Conservation (phyloP, 2,329 filamentous ascomycete species). For the Eutypella sp. region DNA sequence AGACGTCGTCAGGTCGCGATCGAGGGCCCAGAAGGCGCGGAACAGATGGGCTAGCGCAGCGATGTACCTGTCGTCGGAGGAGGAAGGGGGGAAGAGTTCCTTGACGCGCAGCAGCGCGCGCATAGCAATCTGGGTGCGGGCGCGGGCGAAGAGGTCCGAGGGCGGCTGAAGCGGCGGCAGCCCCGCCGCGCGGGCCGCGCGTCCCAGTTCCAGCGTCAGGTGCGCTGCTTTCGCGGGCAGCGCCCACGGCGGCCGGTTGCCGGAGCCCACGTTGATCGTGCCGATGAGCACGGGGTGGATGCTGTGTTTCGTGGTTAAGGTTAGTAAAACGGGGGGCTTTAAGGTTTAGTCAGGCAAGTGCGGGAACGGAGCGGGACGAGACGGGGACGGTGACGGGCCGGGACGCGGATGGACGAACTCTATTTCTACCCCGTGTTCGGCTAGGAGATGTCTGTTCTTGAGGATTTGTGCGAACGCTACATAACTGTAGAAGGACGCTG, state of each 20-base stretch:
- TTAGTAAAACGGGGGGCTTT: neutral
- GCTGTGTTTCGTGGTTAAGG: constrained; percentile 31
- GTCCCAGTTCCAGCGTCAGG: constrained; percentile 35
- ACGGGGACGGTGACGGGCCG: neutral
- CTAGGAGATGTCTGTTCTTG: constrained; percentile 49
- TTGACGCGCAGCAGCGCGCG: constrained; percentile 65
- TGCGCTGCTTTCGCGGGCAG: constrained; percentile 64
- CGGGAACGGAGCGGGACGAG: neutral
- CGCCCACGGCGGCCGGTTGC: constrained; percentile 72
- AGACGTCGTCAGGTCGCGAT: constrained; percentile 14
- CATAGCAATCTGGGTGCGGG: constrained; percentile 51
- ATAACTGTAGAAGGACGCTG: constrained; percentile 63
- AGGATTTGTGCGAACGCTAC: constrained; percentile 53
- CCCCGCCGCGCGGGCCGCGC: constrained; percentile 34
- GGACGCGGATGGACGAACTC: constrained; percentile 53
- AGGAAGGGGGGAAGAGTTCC: too few species aligned
- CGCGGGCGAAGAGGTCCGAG: constrained; percentile 37
- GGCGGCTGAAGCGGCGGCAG: constrained; percentile 33
- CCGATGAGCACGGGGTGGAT: constrained; percentile 69
- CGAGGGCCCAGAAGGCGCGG: constrained; percentile 51
- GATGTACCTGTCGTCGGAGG: constrained; percentile 44
- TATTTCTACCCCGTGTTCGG: constrained; percentile 55
- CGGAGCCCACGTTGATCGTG: constrained; percentile 56
- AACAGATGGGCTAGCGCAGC: constrained; percentile 52
- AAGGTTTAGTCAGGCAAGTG: too few species aligned